Evolutionary conservation across 345 rosid species (phyloP).

Genomic region (Eucalyptus paniculata): DNA sequence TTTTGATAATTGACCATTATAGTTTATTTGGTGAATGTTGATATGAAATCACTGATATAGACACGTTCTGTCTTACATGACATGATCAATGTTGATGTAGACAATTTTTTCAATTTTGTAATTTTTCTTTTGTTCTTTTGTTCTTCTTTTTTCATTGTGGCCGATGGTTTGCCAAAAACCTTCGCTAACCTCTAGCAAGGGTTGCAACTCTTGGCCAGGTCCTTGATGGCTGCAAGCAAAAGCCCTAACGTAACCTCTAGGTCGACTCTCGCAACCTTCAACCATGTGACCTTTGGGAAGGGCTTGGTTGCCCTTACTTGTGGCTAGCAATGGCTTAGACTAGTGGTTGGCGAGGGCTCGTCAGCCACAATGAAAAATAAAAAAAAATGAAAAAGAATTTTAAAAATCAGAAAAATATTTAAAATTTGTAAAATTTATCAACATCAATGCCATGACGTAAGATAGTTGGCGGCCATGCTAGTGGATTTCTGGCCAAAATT

Average conservation of each 20-base stretch:
- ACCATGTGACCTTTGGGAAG: neutral
- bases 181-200: neutral
- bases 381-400: too few relatives aligned
- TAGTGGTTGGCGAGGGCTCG: rapidly evolving
- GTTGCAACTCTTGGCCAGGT: neutral
- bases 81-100: rapidly evolving
- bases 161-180: rapidly evolving
- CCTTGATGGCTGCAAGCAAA: too few relatives aligned
- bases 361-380: too few relatives aligned
- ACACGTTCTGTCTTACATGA: rapidly evolving
- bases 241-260: too few relatives aligned
- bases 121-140: too few relatives aligned
- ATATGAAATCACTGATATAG: rapidly evolving
- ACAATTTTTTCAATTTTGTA: too few relatives aligned
- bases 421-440: neutral
- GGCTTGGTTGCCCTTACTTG: neutral
- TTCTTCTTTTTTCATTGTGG: neutral
- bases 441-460: rapidly evolving
- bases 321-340: neutral
- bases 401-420: too few relatives aligned
- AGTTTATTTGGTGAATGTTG: neutral
- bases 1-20: neutral
- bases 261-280: too few relatives aligned
- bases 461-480: rapidly evolving
- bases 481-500: rapidly evolving